phyloP scores from a whole-genome alignment of 2,329 filamentous ascomycete genomes.

The Thelonectria rubi region DNA sequence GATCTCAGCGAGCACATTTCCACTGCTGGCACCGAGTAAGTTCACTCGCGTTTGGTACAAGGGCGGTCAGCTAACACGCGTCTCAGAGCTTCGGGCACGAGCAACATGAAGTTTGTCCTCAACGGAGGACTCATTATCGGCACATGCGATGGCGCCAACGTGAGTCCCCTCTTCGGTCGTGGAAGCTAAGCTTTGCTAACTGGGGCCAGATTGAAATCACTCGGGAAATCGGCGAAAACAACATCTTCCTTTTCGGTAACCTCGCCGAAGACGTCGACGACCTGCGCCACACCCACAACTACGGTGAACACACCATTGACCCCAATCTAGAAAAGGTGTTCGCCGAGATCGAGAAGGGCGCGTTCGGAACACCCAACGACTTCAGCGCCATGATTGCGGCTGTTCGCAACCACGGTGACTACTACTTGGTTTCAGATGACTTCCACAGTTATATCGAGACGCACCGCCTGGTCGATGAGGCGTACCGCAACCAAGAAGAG shows the following conservation, averaged over 20 bases:
- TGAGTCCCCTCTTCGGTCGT: slow-evolving; percentile 57
- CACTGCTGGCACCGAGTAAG: slow-evolving; percentile 89
- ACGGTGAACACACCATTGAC: slow-evolving; percentile 82
- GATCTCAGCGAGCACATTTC: slow-evolving; percentile 99
- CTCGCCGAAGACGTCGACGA: slow-evolving; percentile 97
- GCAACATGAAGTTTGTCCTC: slow-evolving; percentile 99
- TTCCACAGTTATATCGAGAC: slow-evolving; percentile 96
- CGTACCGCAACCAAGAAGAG: slow-evolving; percentile 89
- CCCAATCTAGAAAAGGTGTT: slow-evolving; percentile 83
- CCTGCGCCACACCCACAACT: slow-evolving; percentile 88
- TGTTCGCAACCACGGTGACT: slow-evolving; percentile 93
- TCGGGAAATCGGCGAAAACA: slow-evolving; percentile 93
- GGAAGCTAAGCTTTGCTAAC: slow-evolving; percentile 16
- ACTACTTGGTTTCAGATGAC: slow-evolving; percentile 97
- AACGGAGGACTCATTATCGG: slow-evolving; percentile 98
- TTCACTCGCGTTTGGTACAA: slow-evolving; percentile 24
- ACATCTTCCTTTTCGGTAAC: slow-evolving; percentile 98
- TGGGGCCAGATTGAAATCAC: slow-evolving; percentile 84
- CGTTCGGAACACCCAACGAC: slow-evolving; percentile 79
- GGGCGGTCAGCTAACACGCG: background rate
- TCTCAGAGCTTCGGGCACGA: slow-evolving; percentile 76
- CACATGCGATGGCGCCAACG: slow-evolving; percentile 96
- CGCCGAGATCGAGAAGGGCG: slow-evolving; percentile 78
- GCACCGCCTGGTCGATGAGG: slow-evolving; percentile 88
- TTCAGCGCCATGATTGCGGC: slow-evolving; percentile 87